These are phyloP conservation scores for Russula griseocarnosa DNA, from an alignment of 768 basidiomycete species.

Conservation along the genomic window DNA sequence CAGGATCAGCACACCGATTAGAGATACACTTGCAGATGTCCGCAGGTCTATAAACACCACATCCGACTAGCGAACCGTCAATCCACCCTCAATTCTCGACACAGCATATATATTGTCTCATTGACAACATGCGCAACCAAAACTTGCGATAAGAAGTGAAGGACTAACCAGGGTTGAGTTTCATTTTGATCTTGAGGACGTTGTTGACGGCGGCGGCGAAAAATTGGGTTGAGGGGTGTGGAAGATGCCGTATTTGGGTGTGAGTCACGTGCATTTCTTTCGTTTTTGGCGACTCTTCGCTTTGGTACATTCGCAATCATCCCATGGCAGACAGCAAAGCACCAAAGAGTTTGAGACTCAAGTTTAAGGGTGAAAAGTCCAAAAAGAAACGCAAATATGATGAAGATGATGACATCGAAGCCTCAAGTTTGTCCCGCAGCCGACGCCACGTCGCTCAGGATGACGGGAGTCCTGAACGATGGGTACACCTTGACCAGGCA, in stretches of 20 bases:
- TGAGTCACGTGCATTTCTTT: conserved; percentile 20
- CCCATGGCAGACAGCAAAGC: conserved; percentile 29
- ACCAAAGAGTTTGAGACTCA: conserved; percentile 49
- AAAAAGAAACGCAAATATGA: conserved; percentile 79
- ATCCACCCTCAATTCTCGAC: conserved; percentile 41
- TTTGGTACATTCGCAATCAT: conserved; percentile 34
- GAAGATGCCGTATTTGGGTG: conserved; percentile 22
- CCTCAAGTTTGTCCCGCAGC: conserved; percentile 42
- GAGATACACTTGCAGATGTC: conserved; percentile 20
- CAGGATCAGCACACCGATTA: conserved; percentile 35
- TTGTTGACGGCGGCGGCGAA: conserved; percentile 48
- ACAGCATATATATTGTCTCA: conserved; percentile 30
- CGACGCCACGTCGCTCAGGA: conserved; percentile 52
- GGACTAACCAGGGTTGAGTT: conserved; percentile 77
- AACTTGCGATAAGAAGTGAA: conserved; percentile 29
- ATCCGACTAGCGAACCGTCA: conserved; percentile 44
- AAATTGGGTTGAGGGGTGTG: conserved; percentile 26
- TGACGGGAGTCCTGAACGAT: conserved; percentile 65
- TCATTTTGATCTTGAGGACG: conserved; percentile 65
- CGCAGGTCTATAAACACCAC: conserved; percentile 1
- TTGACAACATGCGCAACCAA: conserved; percentile 28
- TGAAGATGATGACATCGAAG: conserved; percentile 44
- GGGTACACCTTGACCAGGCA: conserved; percentile 71
- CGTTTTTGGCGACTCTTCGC: background rate
- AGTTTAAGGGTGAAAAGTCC: conserved; percentile 84